Base-by-base conservation (phyloP, 352 stramenopile genomes). In the Phytophthora agathidicida region DNA sequence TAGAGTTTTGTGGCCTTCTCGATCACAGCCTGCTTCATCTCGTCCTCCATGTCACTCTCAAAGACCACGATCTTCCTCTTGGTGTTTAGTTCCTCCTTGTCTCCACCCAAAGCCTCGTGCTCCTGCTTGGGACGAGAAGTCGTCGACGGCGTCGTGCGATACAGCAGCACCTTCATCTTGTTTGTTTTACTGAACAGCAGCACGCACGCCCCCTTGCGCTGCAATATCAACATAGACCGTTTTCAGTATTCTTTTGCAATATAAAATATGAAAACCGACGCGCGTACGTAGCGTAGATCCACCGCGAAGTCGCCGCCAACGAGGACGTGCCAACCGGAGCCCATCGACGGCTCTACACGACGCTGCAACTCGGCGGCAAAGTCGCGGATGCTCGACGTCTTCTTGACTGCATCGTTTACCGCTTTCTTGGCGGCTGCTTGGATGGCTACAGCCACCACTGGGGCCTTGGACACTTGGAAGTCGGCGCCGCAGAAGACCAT, bases 81-180 rank as follows among this genome's bases (percentile, higher is more conserved):
- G 13, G 48, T 26, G 19, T 65, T 56, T 17, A 63, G 47, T 7
- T 59, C 33, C 6, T 47, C 30, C 22, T 44, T 41, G 2, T 59
- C 22, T 28, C 60, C 46, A 5, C 26, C 7, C 0, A 84, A 17
- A 10, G 49, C 63, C 27, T 72, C 63, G 28, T 77, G 68, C n/a
- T 82, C 65, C 17, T 65, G 45, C 20, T 60, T 71, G 10, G 72
- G 73, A 23, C 59, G 48, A 17, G 73, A 35, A 20, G 65, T 64
- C 44, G 58, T 38, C 2, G 69, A 66, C 4, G 77, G 63, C 16
- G 75, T 86, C 37, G 83, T 90, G 31, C 84, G 84, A 45, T 88
- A 93, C 38, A 93, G 43, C 39, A 93, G 53, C 44, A 89, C 70
- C 59, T 91, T 91, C 59, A 89, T 78, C 54, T 85, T 87, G 49